phyloP scores from a whole-genome alignment of 306 rosid genomes.

The Cicer pinnatifidum region DNA sequence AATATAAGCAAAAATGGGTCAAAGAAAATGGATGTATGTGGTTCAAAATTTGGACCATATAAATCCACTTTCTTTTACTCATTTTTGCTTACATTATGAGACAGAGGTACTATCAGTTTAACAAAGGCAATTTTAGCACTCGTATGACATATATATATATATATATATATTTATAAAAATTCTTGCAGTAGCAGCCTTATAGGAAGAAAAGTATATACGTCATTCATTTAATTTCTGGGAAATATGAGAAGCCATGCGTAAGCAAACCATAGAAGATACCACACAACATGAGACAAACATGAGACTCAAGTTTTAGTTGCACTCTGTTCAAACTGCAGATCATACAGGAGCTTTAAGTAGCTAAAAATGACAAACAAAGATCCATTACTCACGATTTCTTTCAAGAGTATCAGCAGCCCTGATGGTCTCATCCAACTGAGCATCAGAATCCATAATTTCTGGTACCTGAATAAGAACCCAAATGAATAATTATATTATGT shows the following conservation, averaged over 20 bases:
- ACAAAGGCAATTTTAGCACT: not conserved
- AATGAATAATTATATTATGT: slow-evolving; percentile 1
- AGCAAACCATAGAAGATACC: slow-evolving; percentile 29
- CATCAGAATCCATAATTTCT: slow-evolving; percentile 53
- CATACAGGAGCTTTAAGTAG: slow-evolving; percentile 3
- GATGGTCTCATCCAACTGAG: slow-evolving; percentile 55
- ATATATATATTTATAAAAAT: no score
- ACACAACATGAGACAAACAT: slow-evolving; percentile 32
- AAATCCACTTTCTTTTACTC: no score
- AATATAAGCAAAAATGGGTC: no score
- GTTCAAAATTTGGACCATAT: no score
- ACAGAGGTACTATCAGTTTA: not conserved
- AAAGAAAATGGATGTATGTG: no score
- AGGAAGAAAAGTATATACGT: slow-evolving; percentile 5
- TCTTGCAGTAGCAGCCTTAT: not conserved
- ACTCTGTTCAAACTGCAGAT: slow-evolving; percentile 13
- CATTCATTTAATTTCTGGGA: not conserved
- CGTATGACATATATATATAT: not conserved
- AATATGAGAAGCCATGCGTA: slow-evolving; percentile 1
- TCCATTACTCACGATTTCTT: slow-evolving; percentile 69
- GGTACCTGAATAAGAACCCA: slow-evolving; percentile 56
- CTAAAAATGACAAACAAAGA: slow-evolving; percentile 40
- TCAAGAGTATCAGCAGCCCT: slow-evolving; percentile 54
- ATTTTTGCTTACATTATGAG: no score
- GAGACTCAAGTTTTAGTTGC: slow-evolving; percentile 20